Base-by-base conservation (phyloP, 805 yeast species). In the Ogataea paradorogensis region DNA sequence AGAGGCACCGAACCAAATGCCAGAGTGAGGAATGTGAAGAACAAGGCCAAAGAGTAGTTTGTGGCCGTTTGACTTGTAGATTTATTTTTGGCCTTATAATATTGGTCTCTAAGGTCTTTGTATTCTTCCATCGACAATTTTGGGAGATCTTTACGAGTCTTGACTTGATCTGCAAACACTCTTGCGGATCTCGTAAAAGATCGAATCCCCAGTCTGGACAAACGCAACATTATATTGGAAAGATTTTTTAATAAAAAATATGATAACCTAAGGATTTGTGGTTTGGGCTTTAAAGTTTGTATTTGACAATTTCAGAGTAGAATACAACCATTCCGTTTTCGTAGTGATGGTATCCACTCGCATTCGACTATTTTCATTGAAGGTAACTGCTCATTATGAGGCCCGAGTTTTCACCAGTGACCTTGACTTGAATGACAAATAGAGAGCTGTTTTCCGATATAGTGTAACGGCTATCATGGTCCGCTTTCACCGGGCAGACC, bases 1-100 rank as follows among this genome's bases (percentile, higher is more conserved):
- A 93, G 66, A 4, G 98, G 98, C 14, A 93, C 99, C 1, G 96
- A 86, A 8, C 89, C 85, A 63, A 88, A 93, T 0, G 95, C 75
- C 5, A 91, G 67, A 0, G 95, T 86, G 13, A 87, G 64, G 47
- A 87, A 85, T 2, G 79, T 65, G 21, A 90, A 63, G 9, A 80
- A 79, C 15, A 87, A 69, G n/a, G 91, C 81, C 2, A 77, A 67
- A 10, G 83, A 67, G 56, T 86, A 86, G 56, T 79, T 74, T 2
- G 81, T 74, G 7, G 82, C 76, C 0, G 91, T 76, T 29, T 68
- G 61, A 51, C 75, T 74, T 42, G 66, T 70, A 14, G 43, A 45
- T 16, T 54, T 53, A 30, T 61, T 53, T 35, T 58, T 62, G 18
- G 46, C 40, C 10, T 47, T 40, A 32, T 58, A 52, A 32, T 55